phyloP scores from a whole-genome alignment of 352 stramenopile genomes.

The Blastocystis sp. region DNA sequence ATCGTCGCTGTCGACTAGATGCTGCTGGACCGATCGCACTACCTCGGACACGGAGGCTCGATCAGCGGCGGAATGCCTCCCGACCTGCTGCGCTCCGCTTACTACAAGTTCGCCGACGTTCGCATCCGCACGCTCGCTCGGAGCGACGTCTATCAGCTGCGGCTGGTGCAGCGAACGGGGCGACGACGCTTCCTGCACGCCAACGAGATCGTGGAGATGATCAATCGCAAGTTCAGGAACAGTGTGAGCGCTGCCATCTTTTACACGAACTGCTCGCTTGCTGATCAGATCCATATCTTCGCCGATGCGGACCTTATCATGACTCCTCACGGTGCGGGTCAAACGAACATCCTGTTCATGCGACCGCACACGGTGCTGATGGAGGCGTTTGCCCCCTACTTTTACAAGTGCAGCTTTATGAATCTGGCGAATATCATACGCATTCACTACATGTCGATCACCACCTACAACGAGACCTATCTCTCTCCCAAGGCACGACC shows the following conservation, averaged over 20 bases:
- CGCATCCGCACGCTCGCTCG: background rate
- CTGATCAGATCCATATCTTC: background rate
- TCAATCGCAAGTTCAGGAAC: background rate
- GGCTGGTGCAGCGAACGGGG: background rate
- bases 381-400: slow-evolving; percentile 20
- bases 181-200: background rate
- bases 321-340: background rate
- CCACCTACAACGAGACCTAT: slow-evolving; percentile 4
- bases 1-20: background rate
- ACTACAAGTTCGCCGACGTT: background rate
- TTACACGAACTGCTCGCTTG: background rate
- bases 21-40: background rate
- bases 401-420: slow-evolving; percentile 7
- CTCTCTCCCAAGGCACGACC: background rate
- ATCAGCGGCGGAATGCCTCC: background rate
- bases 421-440: slow-evolving; percentile 24
- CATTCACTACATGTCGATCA: slow-evolving; percentile 13
- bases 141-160: background rate
- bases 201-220: background rate
- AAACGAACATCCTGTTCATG: slow-evolving; percentile 38
- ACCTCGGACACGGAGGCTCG: slow-evolving; percentile 12
- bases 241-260: background rate
- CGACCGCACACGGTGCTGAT: slow-evolving; percentile 1
- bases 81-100: background rate
- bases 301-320: background rate